A percentile compares a stretch with the other conserved stretches of the same genome.
Conservation (phyloP, 192 early-diverging fungal genomes). For the Oehlia diaphana region DNA sequence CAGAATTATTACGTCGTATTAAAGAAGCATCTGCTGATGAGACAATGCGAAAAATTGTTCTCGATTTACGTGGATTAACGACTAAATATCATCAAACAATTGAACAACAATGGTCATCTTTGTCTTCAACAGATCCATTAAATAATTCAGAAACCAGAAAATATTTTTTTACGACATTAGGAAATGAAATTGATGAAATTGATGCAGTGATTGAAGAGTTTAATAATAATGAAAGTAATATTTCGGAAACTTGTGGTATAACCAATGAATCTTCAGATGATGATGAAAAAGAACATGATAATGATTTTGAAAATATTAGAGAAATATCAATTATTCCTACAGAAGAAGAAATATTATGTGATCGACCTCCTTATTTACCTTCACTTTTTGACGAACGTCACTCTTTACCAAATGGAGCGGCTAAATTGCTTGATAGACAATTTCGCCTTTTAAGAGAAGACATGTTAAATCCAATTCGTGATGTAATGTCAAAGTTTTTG, state of each 20-base stretch:
- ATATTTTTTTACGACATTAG: conserved; percentile 13
- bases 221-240: too few relatives aligned
- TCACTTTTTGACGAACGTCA: conserved; percentile 38
- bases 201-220: not conserved
- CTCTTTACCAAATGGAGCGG: conserved; percentile 46
- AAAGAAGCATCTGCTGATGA: not conserved
- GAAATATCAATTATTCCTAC: conserved; percentile 58
- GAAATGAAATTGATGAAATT: conserved; percentile 10
- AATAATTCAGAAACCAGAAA: too few relatives aligned
- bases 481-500: conserved; percentile 45
- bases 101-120: not conserved
- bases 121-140: not conserved
- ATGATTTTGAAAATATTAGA: conserved; percentile 31
- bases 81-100: too few relatives aligned
- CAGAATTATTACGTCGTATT: too few relatives aligned
- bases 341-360: conserved; percentile 45
- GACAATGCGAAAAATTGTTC: not conserved
- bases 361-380: conserved; percentile 47
- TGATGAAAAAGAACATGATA: too few relatives aligned
- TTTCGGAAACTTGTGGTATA: conserved; percentile 50
- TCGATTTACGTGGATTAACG: too few relatives aligned
- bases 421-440: conserved; percentile 53
- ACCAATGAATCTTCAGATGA: too few relatives aligned
- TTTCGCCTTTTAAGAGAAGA: conserved; percentile 65
- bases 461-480: conserved; percentile 45